These are phyloP conservation scores for Nothophaeocryptopus gaeumannii DNA, from an alignment of 2,329 filamentous ascomycete genomes.

Conservation along the genomic window DNA sequence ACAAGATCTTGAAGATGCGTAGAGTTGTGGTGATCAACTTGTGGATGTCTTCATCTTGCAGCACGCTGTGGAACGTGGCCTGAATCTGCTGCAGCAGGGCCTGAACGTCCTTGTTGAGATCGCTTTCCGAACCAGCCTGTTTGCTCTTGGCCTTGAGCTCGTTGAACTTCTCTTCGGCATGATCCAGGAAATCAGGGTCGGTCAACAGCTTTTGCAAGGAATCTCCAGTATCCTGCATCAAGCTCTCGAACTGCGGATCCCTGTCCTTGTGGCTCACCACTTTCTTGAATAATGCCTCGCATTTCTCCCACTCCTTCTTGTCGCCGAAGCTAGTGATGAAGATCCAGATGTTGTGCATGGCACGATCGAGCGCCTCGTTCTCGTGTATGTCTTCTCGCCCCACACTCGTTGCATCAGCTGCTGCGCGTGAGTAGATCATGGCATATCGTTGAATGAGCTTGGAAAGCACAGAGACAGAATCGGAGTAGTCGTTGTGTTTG, in stretches of 20 bases:
- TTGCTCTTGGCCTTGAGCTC: slow-evolving; percentile 57
- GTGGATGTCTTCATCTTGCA: slow-evolving; percentile 69
- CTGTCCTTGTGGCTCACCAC: slow-evolving; percentile 71
- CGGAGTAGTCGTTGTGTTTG: slow-evolving; percentile 75
- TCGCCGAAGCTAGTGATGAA: slow-evolving; percentile 79
- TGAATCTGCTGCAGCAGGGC: slow-evolving; percentile 67
- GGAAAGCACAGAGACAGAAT: slow-evolving; percentile 78
- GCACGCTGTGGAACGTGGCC: slow-evolving; percentile 64
- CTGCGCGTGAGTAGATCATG: slow-evolving; percentile 69
- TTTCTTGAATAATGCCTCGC: slow-evolving; percentile 65
- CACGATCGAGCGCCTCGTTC: slow-evolving; percentile 72
- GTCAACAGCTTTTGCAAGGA: slow-evolving; percentile 78
- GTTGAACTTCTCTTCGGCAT: slow-evolving; percentile 64
- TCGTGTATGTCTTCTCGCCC: slow-evolving; percentile 68
- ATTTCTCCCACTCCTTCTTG: slow-evolving; percentile 67
- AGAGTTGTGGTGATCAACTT: slow-evolving; percentile 65
- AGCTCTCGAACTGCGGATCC: slow-evolving; percentile 77
- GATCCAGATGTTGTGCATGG: slow-evolving; percentile 75
- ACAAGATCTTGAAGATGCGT: slow-evolving; percentile 67
- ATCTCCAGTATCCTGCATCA: slow-evolving; percentile 70
- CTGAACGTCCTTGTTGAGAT: slow-evolving; percentile 70
- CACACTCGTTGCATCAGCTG: slow-evolving; percentile 63
- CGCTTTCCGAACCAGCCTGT: slow-evolving; percentile 61
- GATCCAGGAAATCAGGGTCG: slow-evolving; percentile 80
- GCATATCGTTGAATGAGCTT: slow-evolving; percentile 76